phyloP scores from a whole-genome alignment of 176 grass and related monocot species.

The Secale cereale region DNA sequence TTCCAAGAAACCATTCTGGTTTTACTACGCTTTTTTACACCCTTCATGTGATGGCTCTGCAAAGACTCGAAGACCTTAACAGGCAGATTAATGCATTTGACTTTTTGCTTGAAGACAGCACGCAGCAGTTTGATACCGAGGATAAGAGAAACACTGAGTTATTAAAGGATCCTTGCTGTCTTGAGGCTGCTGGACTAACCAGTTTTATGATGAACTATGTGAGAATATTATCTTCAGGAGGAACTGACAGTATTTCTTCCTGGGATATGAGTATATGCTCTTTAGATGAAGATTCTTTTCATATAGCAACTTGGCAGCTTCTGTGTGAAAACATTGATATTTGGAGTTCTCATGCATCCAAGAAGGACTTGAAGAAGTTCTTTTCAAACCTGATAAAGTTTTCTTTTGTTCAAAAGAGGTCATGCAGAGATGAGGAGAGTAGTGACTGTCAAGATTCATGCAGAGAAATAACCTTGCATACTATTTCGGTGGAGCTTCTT shows the following conservation, averaged over 20 bases:
- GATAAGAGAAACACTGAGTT: constrained; percentile 26
- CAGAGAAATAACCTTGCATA: constrained; percentile 46
- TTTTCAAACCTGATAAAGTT: constrained; percentile 71
- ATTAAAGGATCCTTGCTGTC: constrained; percentile 37
- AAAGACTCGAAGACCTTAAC: constrained; percentile 80
- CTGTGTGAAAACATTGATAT: constrained; percentile 86
- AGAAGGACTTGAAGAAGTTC: constrained; percentile 68
- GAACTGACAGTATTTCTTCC: constrained; percentile 33
- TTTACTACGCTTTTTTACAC: constrained; percentile 55
- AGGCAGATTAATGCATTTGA: constrained; percentile 73
- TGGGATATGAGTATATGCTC: constrained; percentile 70
- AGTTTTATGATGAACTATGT: constrained; percentile 68
- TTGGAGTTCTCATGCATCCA: constrained; percentile 73
- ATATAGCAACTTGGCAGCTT: constrained; percentile 68
- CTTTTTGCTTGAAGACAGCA: constrained; percentile 57
- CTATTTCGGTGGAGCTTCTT: constrained; percentile 70
- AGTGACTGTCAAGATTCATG: constrained; percentile 21
- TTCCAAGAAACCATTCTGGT: constrained; percentile 41
- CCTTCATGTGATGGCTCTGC: constrained; percentile 64
- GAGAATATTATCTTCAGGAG: constrained; percentile 34
- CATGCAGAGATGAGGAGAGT: constrained; percentile 22
- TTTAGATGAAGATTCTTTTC: constrained; percentile 56
- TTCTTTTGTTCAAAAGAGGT: constrained; percentile 35
- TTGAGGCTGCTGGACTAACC: constrained; percentile 52
- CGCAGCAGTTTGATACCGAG: constrained; percentile 24